Conservation (phyloP, 2,329 filamentous ascomycete genomes). For the Periconia macrospinosa region DNA sequence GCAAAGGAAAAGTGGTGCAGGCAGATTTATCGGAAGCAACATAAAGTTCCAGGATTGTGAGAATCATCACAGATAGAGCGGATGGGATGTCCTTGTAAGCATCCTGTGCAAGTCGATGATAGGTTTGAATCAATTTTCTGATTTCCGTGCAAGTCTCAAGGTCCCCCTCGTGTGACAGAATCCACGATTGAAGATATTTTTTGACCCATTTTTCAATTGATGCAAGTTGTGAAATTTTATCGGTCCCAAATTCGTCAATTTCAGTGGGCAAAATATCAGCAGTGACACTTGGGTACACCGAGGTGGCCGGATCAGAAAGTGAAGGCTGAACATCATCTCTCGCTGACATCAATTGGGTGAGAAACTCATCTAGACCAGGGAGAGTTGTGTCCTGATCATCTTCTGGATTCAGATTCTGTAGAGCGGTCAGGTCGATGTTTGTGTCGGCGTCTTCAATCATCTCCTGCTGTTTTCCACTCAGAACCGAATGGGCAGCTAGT, state of each 20-base stretch:
- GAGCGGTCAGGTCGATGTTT: no score
- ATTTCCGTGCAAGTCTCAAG: conserved; percentile 21
- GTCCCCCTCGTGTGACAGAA: conserved; percentile 21
- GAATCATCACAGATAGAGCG: conserved; percentile 56
- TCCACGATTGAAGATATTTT: conserved; percentile 44
- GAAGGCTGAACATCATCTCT: no score
- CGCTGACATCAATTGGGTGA: no score
- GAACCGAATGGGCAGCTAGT: no score
- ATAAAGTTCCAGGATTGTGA: conserved; percentile 63
- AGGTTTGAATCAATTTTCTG: conserved; percentile 4
- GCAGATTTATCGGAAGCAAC: conserved; percentile 57
- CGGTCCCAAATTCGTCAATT: conserved; percentile 9
- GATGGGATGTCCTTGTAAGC: conserved; percentile 49
- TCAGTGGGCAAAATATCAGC: no score
- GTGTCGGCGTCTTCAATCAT: conserved; percentile 1
- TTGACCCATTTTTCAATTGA: conserved; percentile 55
- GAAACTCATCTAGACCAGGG: no score
- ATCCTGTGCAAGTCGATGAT: conserved; percentile 8
- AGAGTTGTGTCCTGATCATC: no score
- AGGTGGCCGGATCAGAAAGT: no score
- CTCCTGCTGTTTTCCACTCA: no score
- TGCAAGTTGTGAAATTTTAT: conserved; percentile 28
- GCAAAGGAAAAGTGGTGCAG: conserved; percentile 38
- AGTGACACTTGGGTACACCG: no score
- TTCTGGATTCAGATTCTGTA: no score